A percentile compares a stretch with the other conserved stretches of the same genome.
Evolutionary conservation across 495 filamentous ascomycete species (phyloP).

Genomic region (Parachaetomium inaequale): DNA sequence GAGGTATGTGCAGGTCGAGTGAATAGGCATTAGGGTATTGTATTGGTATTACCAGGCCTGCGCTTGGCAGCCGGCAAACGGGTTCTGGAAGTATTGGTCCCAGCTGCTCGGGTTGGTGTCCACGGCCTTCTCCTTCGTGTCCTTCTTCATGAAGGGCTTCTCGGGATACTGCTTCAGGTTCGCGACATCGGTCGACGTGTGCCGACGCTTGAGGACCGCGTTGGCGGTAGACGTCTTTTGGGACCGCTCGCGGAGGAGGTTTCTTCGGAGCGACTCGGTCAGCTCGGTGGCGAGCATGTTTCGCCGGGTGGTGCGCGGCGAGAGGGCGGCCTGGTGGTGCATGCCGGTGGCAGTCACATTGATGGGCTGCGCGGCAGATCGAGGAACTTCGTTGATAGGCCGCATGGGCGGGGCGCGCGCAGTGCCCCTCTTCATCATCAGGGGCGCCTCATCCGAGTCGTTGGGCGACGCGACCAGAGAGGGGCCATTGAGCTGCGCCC

Average conservation of each 20-base stretch:
- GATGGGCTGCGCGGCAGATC: constrained; percentile 74
- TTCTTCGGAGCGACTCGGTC: constrained; percentile 42
- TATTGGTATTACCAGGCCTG: constrained; percentile 57
- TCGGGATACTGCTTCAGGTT: constrained; percentile 77
- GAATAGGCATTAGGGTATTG: constrained; percentile 12
- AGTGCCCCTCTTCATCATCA: constrained; percentile 60
- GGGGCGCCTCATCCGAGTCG: constrained; percentile 60
- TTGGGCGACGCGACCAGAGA: constrained; percentile 70
- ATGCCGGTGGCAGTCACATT: constrained; percentile 65
- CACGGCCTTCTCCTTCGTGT: constrained; percentile 44
- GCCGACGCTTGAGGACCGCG: constrained; percentile 83
- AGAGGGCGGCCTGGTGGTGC: constrained; percentile 65
- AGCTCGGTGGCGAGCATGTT: constrained; percentile 97
- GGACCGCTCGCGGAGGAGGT: constrained; percentile 38
- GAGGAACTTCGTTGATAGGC: constrained; percentile 64
- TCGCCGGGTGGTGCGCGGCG: constrained; percentile 85
- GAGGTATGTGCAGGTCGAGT: constrained; percentile 29
- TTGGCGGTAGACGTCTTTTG: constrained; percentile 79
- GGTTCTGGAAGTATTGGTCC: constrained; percentile 51
- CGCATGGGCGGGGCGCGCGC: constrained; percentile 42
- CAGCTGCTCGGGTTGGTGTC: constrained; percentile 46
- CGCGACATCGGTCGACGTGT: constrained; percentile 85
- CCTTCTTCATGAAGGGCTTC: constrained; percentile 46
- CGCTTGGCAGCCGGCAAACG: constrained; percentile 48
- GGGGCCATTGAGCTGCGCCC: constrained; percentile 67